These are phyloP conservation scores for Falciphora oryzae DNA, from an alignment of 2,329 filamentous ascomycete species.

Conservation along the genomic window DNA sequence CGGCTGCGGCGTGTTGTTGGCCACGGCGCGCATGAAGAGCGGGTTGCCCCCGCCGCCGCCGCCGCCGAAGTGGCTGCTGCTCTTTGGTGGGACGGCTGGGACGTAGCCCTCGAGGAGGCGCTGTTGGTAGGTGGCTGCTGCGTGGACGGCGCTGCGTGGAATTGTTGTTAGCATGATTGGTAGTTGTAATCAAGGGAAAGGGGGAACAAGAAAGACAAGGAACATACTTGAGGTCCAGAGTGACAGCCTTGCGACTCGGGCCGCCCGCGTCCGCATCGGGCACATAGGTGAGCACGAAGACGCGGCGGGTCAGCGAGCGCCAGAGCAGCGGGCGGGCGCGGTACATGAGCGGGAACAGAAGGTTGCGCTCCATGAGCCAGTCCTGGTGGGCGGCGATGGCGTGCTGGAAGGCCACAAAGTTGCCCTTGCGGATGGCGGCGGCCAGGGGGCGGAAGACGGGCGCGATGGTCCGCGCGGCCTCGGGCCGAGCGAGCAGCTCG, in stretches of 20 bases:
- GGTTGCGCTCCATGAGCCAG: conserved; percentile 71
- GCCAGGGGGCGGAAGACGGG: conserved; percentile 70
- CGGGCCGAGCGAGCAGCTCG: conserved; percentile 60
- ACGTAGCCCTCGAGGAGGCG: conserved; percentile 51
- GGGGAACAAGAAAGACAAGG: background rate
- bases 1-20: conserved; percentile 29
- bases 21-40: conserved; percentile 46
- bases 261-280: conserved; percentile 33
- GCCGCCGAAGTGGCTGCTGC: background rate
- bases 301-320: conserved; percentile 72
- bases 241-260: conserved; percentile 58
- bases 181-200: too few relatives aligned
- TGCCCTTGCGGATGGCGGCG: conserved; percentile 63
- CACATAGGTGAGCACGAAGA: conserved; percentile 74
- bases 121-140: conserved; percentile 35
- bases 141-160: conserved; percentile 47
- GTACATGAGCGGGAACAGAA: conserved; percentile 70
- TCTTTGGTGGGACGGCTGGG: conserved; percentile 22
- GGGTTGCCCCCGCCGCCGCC: conserved; percentile 28
- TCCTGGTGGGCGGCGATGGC: conserved; percentile 58
- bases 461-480: conserved; percentile 59
- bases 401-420: conserved; percentile 67
- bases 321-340: conserved; percentile 77
- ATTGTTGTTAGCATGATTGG: background rate
- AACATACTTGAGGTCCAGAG: conserved; percentile 53